phyloP scores from a whole-genome alignment of 768 basidiomycete genomes.

The Scleroderma citrinum region DNA sequence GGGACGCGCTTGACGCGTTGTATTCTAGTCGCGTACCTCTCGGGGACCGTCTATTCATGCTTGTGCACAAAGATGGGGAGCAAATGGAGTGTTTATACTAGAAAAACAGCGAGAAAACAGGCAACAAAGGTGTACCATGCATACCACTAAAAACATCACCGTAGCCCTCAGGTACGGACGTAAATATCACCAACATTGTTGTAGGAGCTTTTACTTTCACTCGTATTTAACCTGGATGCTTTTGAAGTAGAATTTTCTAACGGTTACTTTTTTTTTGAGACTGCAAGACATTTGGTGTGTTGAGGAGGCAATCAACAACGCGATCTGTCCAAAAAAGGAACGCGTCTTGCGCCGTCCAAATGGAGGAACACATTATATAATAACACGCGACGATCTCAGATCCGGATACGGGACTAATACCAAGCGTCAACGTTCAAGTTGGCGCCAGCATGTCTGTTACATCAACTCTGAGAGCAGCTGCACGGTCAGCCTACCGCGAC shows the following conservation, averaged over 20 bases:
- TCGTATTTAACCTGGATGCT: conserved; percentile 12
- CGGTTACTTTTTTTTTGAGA: conserved; percentile 26
- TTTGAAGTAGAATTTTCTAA: conserved; percentile 21
- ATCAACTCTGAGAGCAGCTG: conserved; percentile 52
- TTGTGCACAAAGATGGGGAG: conserved; percentile 1
- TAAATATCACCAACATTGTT: conserved; percentile 12
- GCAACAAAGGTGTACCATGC: background rate
- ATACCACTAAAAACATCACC: conserved; percentile 12
- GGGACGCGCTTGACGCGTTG: conserved; percentile 23
- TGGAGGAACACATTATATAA: conserved; percentile 10
- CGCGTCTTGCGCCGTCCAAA: conserved; percentile 35
- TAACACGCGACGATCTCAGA: conserved; percentile 25
- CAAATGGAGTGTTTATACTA: conserved; percentile 8
- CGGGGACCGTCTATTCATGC: background rate
- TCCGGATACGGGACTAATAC: conserved; percentile 17
- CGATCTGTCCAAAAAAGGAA: conserved; percentile 34
- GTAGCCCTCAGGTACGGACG: conserved; percentile 12
- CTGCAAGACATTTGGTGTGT: conserved; percentile 26
- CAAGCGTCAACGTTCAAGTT: background rate
- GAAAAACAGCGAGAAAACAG: conserved; percentile 15
- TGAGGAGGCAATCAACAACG: conserved; percentile 15
- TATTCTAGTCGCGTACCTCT: conserved; percentile 6
- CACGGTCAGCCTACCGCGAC: conserved; percentile 70
- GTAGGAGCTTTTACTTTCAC: conserved; percentile 10
- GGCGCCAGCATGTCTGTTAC: conserved; percentile 45